Conservation (phyloP, 2,329 filamentous ascomycete genomes). For the Stachybotrys echinatus region DNA sequence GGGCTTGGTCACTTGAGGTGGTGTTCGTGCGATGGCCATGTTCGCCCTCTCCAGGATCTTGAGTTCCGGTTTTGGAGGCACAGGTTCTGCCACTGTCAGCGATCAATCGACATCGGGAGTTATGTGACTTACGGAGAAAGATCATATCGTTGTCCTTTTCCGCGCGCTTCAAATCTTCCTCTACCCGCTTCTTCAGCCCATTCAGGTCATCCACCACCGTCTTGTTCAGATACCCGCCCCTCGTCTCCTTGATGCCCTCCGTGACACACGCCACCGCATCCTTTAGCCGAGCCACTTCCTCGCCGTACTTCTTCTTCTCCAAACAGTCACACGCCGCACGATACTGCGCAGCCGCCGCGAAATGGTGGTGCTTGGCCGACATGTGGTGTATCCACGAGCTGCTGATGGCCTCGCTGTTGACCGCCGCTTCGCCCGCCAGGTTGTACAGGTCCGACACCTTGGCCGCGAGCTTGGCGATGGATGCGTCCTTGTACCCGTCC, state of each 20-base stretch:
- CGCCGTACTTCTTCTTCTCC: conserved; percentile 91
- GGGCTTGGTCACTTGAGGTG: conserved; percentile 76
- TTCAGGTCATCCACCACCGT: conserved; percentile 77
- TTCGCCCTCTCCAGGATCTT: conserved; percentile 79
- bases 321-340: conserved; percentile 84
- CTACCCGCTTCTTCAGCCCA: conserved; percentile 73
- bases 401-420: conserved; percentile 84
- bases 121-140: conserved; percentile 60
- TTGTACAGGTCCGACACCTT: conserved; percentile 88
- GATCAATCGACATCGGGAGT: accelerated
- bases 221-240: conserved; percentile 70
- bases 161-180: conserved; percentile 83
- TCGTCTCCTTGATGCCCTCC: conserved; percentile 79
- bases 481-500: conserved; percentile 86
- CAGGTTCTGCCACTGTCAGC: conserved; percentile 50
- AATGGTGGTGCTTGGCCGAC: conserved; percentile 95
- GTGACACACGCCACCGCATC: conserved; percentile 80
- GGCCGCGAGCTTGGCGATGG: conserved; percentile 85
- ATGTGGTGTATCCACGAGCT: conserved; percentile 98
- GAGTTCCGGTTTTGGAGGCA: conserved; percentile 84
- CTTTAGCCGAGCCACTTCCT: conserved; percentile 81
- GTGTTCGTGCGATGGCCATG: conserved; percentile 78
- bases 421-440: conserved; percentile 74
- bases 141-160: conserved; percentile 97
- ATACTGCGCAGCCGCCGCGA: conserved; percentile 92